Evolutionary conservation across 768 basidiomycete genomes (phyloP), one percentile per base, ranked within the genome.

Genomic region (Neoboletus subvelutipes): DNA sequence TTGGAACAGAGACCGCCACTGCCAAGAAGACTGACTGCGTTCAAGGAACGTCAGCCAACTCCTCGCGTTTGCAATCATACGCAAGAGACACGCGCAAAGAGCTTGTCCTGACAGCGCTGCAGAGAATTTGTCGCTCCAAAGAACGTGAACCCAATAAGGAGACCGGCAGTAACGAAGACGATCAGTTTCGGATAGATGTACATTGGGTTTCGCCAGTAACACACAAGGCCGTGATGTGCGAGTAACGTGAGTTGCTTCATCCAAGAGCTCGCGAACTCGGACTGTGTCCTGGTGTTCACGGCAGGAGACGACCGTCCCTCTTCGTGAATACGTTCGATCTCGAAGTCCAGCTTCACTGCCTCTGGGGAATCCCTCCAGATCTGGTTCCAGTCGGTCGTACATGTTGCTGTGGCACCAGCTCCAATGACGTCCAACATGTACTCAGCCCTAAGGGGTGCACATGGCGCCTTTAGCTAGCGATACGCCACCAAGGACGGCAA

Each of bases 391-490:
- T 86, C 77, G 20, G 67, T 66, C 11, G 64, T 54, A 6, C 72
- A 75, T 11, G 73, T 70, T 5, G 78, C 76, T 0, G 81, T 79
- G 5, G 78, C 77, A 5, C 84, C 84, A 6, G 84, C 82, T 20
- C 83, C 85, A 40, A 84, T 84, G 26, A 76, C 78, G 42, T 80
- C 76, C 33, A 85, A 71, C 65, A 80, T 77, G 64, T 76, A 79
- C 59, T 80, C 78, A 0, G 78, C 78, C 15, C 78, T 79, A 56
- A 10, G 37, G n/a, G 22, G 4, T 15, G n/a, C 10, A 45, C 7
- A 52, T 17, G 0, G 3, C 7, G 6, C 7, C 3, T 41, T 60
- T 5, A 54, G n/a, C 5, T 13, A 11, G 20, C 11, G 6, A n/a
- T 18, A 12, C 7, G 13, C 4, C n/a, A 12, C 77, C 39, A 17